These are phyloP conservation scores for Rhodotorula glutinis DNA, from an alignment of 1,284 basidiomycete genomes.

Conservation along the genomic window DNA sequence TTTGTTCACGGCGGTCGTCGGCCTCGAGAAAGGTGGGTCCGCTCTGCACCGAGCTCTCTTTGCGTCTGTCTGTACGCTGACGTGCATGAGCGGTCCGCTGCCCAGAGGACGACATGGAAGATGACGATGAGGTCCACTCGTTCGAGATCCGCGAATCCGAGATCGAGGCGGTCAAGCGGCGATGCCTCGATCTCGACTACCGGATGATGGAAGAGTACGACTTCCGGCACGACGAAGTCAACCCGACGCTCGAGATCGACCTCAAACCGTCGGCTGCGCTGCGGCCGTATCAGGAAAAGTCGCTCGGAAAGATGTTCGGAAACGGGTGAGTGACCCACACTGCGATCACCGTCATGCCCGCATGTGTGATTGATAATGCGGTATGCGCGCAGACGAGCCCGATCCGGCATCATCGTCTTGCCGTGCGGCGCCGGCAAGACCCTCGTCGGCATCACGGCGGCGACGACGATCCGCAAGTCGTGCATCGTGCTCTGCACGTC, in stretches of 20 bases:
- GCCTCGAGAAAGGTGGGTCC: conserved; percentile 73
- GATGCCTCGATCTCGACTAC: conserved; percentile 87
- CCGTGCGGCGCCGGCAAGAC: conserved; percentile 99
- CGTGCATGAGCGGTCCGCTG: neutral
- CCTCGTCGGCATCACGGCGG: conserved; percentile 96
- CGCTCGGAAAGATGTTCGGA: conserved; percentile 96
- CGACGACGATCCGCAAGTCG: conserved; percentile 98
- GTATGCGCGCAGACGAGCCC: conserved; percentile 65
- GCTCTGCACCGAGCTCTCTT: neutral
- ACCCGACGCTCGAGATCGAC: conserved; percentile 93
- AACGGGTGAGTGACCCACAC: conserved; percentile 65
- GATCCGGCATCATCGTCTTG: conserved; percentile 96
- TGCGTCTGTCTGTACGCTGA: neutral
- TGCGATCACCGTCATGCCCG: no score
- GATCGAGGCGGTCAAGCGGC: conserved; percentile 61
- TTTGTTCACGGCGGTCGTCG: conserved; percentile 82
- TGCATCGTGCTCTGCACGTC: conserved; percentile 97
- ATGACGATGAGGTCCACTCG: conserved; percentile 90
- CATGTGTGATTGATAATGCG: no score
- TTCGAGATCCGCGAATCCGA: conserved; percentile 89
- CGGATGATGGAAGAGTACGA: conserved; percentile 98
- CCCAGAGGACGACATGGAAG: conserved; percentile 77
- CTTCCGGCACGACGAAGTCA: conserved; percentile 90
- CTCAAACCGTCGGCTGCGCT: conserved; percentile 94
- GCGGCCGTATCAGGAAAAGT: conserved; percentile 94